Percentiles rank a stretch among this genome's conserved stretches.
These are phyloP conservation scores for Trichoderma cornu-damae DNA, from an alignment of 2,329 filamentous ascomycete genomes.

Conservation along the genomic window DNA sequence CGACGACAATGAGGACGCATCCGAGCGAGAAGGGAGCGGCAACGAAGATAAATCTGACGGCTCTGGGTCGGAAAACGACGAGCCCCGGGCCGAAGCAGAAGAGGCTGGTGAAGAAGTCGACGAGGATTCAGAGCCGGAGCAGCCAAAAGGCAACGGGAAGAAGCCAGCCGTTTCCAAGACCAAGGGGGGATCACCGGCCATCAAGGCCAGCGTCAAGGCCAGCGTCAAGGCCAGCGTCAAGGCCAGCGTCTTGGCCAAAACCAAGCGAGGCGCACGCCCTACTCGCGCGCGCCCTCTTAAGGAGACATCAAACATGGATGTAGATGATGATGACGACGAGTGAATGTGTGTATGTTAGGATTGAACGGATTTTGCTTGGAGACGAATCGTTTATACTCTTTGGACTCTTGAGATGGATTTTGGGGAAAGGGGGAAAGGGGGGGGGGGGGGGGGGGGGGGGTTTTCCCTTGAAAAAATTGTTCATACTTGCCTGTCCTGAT, in stretches of 20 bases:
- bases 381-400: constrained; percentile 2
- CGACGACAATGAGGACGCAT: constrained; percentile 20
- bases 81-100: constrained; percentile 20
- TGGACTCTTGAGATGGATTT: neutral
- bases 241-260: constrained; percentile 23
- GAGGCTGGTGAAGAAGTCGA: constrained; percentile 23
- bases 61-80: constrained; percentile 18
- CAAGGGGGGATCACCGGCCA: constrained; percentile 23
- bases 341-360: constrained; percentile 15
- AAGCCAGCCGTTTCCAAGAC: constrained; percentile 23
- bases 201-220: constrained; percentile 27
- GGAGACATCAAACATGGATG: constrained; percentile 33
- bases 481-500: neutral
- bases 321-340: constrained; percentile 30
- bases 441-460: too few species aligned
- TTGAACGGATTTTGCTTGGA: constrained; percentile 1
- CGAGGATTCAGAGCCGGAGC: constrained; percentile 22
- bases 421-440: too few species aligned
- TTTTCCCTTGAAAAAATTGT: constrained; percentile 1
- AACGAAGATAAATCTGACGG: constrained; percentile 16
- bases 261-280: constrained; percentile 24
- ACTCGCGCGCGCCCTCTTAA: constrained; percentile 26
- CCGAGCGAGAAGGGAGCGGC: constrained; percentile 17
- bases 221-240: constrained; percentile 25
- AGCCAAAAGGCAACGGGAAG: constrained; percentile 27